Percentiles rank a stretch among this genome's conserved stretches.
These are phyloP conservation scores for Wallacemonas sp. DNA, from an alignment of 208 protist species.

Conservation along the genomic window DNA sequence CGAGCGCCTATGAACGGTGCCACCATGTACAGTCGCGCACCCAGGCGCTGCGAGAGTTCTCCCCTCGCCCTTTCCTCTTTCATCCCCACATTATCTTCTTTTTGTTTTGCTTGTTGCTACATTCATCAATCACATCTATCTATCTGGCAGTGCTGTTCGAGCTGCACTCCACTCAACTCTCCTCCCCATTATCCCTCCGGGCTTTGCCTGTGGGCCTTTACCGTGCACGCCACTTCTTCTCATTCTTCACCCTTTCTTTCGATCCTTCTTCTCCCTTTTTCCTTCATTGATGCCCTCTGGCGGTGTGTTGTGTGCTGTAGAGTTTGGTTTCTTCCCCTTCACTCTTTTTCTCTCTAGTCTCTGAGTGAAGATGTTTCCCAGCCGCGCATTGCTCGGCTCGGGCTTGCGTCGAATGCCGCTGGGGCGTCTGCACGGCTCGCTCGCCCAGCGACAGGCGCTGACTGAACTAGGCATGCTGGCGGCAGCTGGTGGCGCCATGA, in stretches of 20 bases:
- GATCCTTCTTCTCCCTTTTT: background rate
- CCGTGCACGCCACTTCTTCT: too few relatives aligned
- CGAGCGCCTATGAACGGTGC: too few relatives aligned
- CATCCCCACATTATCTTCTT: background rate
- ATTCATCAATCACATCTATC: background rate
- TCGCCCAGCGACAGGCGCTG: background rate
- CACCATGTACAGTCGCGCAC: background rate
- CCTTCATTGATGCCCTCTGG: too few relatives aligned
- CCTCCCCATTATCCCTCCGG: too few relatives aligned
- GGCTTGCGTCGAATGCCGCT: slow-evolving; percentile 19
- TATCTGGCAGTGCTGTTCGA: too few relatives aligned
- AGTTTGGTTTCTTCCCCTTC: slow-evolving; percentile 11
- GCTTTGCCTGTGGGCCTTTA: too few relatives aligned
- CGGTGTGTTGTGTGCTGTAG: background rate
- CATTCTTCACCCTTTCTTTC: background rate
- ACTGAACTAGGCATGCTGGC: slow-evolving; percentile 6
- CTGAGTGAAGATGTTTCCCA: slow-evolving; percentile 12
- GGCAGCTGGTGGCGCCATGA: slow-evolving; percentile 6
- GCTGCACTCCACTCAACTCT: too few relatives aligned
- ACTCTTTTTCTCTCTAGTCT: too few relatives aligned
- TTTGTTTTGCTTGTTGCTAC: slow-evolving; percentile 5
- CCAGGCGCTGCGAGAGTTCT: background rate
- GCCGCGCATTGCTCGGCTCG: background rate
- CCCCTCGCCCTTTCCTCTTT: slow-evolving; percentile 4
- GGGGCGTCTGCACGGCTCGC: background rate